Percentiles rank a stretch among this genome's conserved stretches.
These are phyloP conservation scores for Vitellaria paradoxa DNA, from an alignment of 179 eudicot species.

Conservation along the genomic window DNA sequence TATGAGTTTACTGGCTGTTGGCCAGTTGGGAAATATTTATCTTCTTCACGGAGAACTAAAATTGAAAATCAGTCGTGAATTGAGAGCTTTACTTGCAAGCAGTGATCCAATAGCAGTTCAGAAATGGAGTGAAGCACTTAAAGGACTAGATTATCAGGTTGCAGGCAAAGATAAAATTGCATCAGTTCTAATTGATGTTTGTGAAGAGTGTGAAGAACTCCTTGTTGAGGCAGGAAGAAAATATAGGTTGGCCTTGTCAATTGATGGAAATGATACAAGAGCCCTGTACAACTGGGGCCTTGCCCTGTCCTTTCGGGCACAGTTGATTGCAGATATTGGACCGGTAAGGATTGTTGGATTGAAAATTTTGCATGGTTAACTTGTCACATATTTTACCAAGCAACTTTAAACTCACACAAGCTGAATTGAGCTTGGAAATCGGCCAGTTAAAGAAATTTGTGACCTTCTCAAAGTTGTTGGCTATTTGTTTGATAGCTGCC, in stretches of 20 bases:
- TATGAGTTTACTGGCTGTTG: constrained; percentile 89
- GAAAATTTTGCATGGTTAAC: neutral
- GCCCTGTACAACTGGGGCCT: constrained; percentile 98
- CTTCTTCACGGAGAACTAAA: constrained; percentile 95
- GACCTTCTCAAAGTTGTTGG: neutral
- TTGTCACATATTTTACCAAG: neutral
- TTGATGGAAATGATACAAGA: constrained; percentile 86
- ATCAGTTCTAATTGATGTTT: constrained; percentile 53
- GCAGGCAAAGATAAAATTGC: constrained; percentile 44
- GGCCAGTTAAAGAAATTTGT: neutral
- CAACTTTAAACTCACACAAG: neutral
- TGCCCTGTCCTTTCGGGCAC: constrained; percentile 88
- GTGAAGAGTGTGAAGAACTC: constrained; percentile 91
- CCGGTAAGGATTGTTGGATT: constrained; percentile 57
- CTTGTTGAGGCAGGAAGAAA: constrained; percentile 87
- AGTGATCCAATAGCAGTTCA: constrained; percentile 28
- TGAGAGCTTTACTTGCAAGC: constrained; percentile 56
- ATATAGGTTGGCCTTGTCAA: constrained; percentile 73
- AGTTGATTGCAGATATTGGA: constrained; percentile 91
- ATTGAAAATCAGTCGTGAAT: constrained; percentile 53
- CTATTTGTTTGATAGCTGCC: neutral
- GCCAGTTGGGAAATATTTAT: constrained; percentile 89
- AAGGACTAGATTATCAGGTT: constrained; percentile 26
- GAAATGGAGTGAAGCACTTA: constrained; percentile 20
- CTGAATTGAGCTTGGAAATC: constrained; percentile 4